These are phyloP conservation scores for Nannochloropsis salina DNA, from an alignment of 108 stramenopile species.

Conservation along the genomic window DNA sequence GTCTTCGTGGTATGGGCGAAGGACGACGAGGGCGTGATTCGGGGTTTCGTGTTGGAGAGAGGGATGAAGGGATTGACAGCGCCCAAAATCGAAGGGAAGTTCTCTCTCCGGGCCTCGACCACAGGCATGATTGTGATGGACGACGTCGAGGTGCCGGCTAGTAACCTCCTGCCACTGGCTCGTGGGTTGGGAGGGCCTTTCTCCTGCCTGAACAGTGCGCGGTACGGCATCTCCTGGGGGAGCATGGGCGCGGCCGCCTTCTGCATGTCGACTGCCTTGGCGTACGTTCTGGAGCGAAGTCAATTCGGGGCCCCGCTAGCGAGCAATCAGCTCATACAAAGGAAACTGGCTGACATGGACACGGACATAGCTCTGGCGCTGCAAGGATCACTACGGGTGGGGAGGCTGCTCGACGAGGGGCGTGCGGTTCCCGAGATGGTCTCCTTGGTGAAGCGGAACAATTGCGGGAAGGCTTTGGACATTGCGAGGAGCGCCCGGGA, in stretches of 20 bases:
- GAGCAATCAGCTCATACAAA: conserved; percentile 86
- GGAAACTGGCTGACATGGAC: conserved; percentile 86
- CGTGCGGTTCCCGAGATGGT: conserved; percentile 75
- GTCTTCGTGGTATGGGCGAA: conserved; percentile 83
- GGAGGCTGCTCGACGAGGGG: conserved; percentile 73
- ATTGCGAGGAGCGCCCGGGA: conserved; percentile 71
- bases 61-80: conserved; percentile 64
- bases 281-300: conserved; percentile 68
- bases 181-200: conserved; percentile 65
- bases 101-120: conserved; percentile 67
- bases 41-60: conserved; percentile 77
- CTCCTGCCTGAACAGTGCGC: conserved; percentile 83
- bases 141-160: conserved; percentile 64
- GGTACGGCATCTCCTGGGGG: conserved; percentile 94
- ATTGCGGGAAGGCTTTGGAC: conserved; percentile 81
- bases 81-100: conserved; percentile 83
- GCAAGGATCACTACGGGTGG: conserved; percentile 64
- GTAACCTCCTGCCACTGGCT: conserved; percentile 49
- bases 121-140: conserved; percentile 92
- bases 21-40: conserved; percentile 65
- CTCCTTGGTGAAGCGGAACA: conserved; percentile 84
- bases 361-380: conserved; percentile 63
- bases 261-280: conserved; percentile 72
- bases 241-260: conserved; percentile 84
- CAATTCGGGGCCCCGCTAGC: conserved; percentile 90